Evolutionary conservation across 2,329 filamentous ascomycete genomes (phyloP).

Genomic region (Nemania sp.): DNA sequence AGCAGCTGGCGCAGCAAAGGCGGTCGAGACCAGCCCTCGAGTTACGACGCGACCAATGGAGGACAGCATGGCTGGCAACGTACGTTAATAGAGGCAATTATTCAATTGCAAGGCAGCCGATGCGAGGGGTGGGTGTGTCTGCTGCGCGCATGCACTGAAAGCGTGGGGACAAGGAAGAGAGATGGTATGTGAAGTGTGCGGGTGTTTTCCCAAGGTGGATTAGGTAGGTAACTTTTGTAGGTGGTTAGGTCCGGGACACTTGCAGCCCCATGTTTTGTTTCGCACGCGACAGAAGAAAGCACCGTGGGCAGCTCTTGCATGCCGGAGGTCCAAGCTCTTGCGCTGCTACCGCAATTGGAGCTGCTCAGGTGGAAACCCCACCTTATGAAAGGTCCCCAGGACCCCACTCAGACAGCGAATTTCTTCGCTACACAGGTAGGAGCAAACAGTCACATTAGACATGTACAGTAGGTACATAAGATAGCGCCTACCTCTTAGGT

Average conservation of each 20-base stretch:
- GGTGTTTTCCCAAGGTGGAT: too few relatives aligned
- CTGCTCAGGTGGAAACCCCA: too few relatives aligned
- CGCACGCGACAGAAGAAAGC: slow-evolving; percentile 26
- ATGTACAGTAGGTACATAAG: too few relatives aligned
- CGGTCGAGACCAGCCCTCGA: slow-evolving; percentile 38
- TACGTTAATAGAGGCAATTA: background rate
- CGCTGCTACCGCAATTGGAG: slow-evolving; percentile 8
- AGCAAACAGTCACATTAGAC: background rate
- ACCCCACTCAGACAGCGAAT: too few relatives aligned
- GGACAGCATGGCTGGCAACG: slow-evolving; percentile 45
- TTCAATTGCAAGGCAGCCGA: background rate
- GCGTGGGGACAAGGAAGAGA: background rate
- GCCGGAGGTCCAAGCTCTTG: slow-evolving; percentile 8
- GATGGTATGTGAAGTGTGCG: too few relatives aligned
- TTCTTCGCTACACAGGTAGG: too few relatives aligned
- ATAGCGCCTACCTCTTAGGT: too few relatives aligned
- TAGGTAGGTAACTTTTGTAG: too few relatives aligned
- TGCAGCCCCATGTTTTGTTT: too few relatives aligned
- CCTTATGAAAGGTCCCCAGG: too few relatives aligned
- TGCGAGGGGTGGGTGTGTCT: slow-evolving; percentile 1
- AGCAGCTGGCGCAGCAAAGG: slow-evolving; percentile 27
- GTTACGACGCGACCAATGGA: slow-evolving; percentile 45
- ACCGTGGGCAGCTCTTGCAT: slow-evolving; percentile 13
- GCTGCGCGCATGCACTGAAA: background rate
- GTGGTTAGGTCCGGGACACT: too few relatives aligned